Conservation (phyloP, 1,284 basidiomycete genomes). For the Pseudozyma flocculosa region DNA sequence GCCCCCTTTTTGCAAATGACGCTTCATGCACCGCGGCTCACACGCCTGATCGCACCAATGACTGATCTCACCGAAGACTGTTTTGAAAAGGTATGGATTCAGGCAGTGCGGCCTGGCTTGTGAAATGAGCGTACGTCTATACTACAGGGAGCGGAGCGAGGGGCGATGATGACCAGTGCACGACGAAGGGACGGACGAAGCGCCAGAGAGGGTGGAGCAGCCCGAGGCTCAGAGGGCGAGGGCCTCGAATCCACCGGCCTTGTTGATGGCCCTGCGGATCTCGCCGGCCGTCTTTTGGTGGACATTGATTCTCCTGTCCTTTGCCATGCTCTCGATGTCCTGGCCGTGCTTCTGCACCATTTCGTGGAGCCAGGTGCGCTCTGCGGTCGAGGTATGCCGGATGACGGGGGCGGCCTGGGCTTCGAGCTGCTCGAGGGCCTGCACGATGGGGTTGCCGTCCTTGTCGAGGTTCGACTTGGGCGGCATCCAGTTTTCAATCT, state of each 20-base stretch:
- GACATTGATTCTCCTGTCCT: slow-evolving; percentile 75
- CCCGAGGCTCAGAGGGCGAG: slow-evolving; percentile 1
- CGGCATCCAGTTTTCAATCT: slow-evolving; percentile 17
- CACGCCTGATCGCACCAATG: too few relatives aligned
- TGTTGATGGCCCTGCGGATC: slow-evolving; percentile 62
- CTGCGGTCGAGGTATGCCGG: slow-evolving; percentile 72
- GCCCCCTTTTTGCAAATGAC: too few relatives aligned
- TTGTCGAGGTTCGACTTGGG: background rate
- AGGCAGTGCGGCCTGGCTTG: too few relatives aligned
- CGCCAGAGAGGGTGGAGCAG: too few relatives aligned
- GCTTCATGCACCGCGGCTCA: too few relatives aligned
- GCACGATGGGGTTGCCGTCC: slow-evolving; percentile 2
- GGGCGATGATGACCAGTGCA: too few relatives aligned
- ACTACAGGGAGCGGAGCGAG: too few relatives aligned
- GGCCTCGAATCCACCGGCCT: slow-evolving; percentile 35
- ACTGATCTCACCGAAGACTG: too few relatives aligned
- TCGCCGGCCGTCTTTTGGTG: slow-evolving; percentile 86
- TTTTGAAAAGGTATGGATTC: too few relatives aligned
- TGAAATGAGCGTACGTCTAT: too few relatives aligned
- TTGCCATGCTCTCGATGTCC: slow-evolving; percentile 75
- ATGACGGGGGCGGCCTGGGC: slow-evolving; percentile 57
- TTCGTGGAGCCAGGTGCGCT: slow-evolving; percentile 69
- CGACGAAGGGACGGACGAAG: too few relatives aligned
- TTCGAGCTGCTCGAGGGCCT: slow-evolving; percentile 11
- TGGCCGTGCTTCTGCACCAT: slow-evolving; percentile 73